A percentile compares a stretch with the other conserved stretches of the same genome.
phyloP scores from a whole-genome alignment of 2,329 filamentous ascomycete species.

The Alternaria consortialis region DNA sequence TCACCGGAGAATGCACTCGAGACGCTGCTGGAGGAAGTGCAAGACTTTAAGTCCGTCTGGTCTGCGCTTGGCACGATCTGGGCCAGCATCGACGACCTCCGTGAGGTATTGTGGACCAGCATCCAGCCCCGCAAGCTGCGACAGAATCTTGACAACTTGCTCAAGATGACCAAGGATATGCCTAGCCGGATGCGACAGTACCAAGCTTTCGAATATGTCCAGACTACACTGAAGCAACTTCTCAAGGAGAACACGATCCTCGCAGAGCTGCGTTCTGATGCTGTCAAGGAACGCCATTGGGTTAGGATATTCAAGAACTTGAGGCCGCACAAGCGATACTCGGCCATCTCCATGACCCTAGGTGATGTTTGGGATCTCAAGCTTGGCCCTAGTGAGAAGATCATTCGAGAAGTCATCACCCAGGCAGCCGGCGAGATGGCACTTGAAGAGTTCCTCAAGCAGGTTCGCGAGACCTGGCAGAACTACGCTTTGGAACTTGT shows the following conservation, averaged over 20 bases:
- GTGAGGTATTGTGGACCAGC: conserved; percentile 92
- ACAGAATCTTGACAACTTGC: conserved; percentile 85
- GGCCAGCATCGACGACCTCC: conserved; percentile 92
- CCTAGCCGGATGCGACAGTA: conserved; percentile 99
- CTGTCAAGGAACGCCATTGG: conserved; percentile 96
- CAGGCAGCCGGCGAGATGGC: conserved; percentile 99
- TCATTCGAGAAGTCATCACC: conserved; percentile 91
- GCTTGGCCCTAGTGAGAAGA: conserved; percentile 81
- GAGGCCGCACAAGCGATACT: conserved; percentile 92
- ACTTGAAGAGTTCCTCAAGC: conserved; percentile 94
- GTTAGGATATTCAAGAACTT: conserved; percentile 96
- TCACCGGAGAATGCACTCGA: conserved; percentile 81
- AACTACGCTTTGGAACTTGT: conserved; percentile 94
- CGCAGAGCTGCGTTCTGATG: conserved; percentile 92
- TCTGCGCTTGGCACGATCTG: conserved; percentile 94
- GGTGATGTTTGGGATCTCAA: conserved; percentile 99
- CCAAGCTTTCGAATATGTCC: conserved; percentile 98
- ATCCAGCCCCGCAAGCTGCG: conserved; percentile 94
- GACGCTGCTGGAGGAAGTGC: conserved; percentile 92
- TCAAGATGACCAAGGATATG: conserved; percentile 99
- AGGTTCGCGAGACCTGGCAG: conserved; percentile 96
- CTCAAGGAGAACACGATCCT: conserved; percentile 91
- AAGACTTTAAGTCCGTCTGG: conserved; percentile 99
- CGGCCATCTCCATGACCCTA: conserved; percentile 91
- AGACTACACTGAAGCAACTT: conserved; percentile 85